phyloP scores from a whole-genome alignment of 108 stramenopile species.

The Parietichytrium sp. region DNA sequence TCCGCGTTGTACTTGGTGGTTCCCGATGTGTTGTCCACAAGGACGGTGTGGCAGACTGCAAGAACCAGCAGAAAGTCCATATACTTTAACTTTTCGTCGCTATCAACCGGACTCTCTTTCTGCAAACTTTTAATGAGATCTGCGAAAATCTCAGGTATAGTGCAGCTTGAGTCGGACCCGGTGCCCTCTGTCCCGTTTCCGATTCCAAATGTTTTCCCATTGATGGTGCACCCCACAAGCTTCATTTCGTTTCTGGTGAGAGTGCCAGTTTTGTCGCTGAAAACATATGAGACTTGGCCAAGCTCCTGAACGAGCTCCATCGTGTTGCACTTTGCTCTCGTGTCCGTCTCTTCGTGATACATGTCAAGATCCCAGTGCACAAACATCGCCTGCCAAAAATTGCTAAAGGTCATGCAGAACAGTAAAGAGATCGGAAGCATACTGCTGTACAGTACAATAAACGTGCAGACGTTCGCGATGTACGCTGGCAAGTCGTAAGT shows the following conservation, averaged over 20 bases:
- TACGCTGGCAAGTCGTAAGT: constrained; percentile 46
- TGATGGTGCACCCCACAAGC: constrained; percentile 76
- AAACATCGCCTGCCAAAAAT: constrained; percentile 59
- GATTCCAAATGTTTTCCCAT: constrained; percentile 77
- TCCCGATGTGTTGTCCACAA: constrained; percentile 9
- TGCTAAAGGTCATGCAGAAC: constrained; percentile 66
- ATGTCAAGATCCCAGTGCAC: constrained; percentile 60
- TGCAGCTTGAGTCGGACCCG: background rate
- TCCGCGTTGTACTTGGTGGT: constrained; percentile 56
- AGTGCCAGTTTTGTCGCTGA: constrained; percentile 64
- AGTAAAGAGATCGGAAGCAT: constrained; percentile 69
- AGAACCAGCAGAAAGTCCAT: constrained; percentile 46
- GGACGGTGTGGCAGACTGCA: constrained; percentile 72
- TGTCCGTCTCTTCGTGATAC: constrained; percentile 62
- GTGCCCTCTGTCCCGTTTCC: background rate
- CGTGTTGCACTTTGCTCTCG: constrained; percentile 55
- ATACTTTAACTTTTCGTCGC: background rate
- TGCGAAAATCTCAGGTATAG: constrained; percentile 18
- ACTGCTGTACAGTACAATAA: constrained; percentile 75
- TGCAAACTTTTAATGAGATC: background rate
- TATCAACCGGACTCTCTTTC: background rate
- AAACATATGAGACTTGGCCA: constrained; percentile 45
- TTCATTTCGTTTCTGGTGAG: constrained; percentile 64
- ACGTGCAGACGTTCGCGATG: constrained; percentile 73
- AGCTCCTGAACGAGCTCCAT: constrained; percentile 50